Evolutionary conservation across 257 asterid species (phyloP), one percentile per base, ranked within the genome.

Genomic region (Solanum lycopersicoides): DNA sequence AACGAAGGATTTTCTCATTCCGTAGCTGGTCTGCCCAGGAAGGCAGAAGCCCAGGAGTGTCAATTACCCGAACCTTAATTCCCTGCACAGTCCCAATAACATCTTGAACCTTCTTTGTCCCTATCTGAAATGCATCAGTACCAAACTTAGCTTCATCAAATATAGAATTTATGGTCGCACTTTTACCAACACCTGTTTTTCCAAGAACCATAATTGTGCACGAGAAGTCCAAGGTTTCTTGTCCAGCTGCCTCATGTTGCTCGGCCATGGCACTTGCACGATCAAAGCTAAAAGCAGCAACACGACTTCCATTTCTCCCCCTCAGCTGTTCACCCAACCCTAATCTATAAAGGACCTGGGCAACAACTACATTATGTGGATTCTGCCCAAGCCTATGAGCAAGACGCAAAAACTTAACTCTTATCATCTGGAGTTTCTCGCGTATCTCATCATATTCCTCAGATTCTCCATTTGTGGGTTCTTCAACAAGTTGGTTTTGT

Each of bases 231-330:
- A 97, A 90, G 86, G 97, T 97, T 59, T 95, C 98, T 88, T 96
- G 98, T 35, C 96, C 98, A 85, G 97, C 92, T 45, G 99, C 94
- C 94, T 97, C 99, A 63, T 95, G 99, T 88, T 95, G 98, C 93
- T 95, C 97, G 13, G 99, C 99, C 98, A 95, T 92, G 39, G 98
- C 98, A 92, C 99, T 97, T 8, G 99, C 98, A 69, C 99, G 98
- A 86, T 97, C 99, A 89, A 97, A 97, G 91, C 98, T 97, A 84
- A 97, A 95, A 66, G 97, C 96, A 85, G 92, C 98, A 88, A 90
- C 97, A 84, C 99, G 98, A 8, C 96, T 92, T 32, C 98, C 98
- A 88, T 93, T 95, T 92, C 99, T 93, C 30, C 99, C 98, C 25
- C 94, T 95, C 56, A 97, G 91, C 94, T 97, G 99, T 90, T 97